These are phyloP conservation scores for Baorangia bicolor DNA, from an alignment of 768 basidiomycete genomes.

Conservation along the genomic window DNA sequence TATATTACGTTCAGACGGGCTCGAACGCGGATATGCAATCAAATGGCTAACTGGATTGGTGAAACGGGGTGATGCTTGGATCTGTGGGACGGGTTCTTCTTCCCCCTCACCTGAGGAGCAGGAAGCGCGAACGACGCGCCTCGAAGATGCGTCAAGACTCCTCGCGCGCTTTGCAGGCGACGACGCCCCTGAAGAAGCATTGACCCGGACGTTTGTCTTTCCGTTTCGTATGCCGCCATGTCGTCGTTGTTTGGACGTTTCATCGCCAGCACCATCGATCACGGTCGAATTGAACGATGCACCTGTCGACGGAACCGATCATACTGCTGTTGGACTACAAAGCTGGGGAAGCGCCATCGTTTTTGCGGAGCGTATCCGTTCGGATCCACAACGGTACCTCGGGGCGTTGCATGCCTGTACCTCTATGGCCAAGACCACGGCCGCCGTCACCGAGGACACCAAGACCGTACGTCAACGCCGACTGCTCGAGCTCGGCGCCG, in stretches of 20 bases:
- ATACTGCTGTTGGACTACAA: constrained; percentile 80
- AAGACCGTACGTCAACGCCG: constrained; percentile 27
- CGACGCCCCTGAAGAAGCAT: constrained; percentile 39
- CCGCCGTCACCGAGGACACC: background rate
- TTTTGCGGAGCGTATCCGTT: constrained; percentile 62
- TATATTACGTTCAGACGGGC: constrained; percentile 55
- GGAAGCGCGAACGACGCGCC: constrained; percentile 39
- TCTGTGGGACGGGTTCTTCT: constrained; percentile 13
- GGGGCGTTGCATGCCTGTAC: constrained; percentile 22
- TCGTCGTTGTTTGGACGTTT: background rate
- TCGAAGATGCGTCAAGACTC: constrained; percentile 60
- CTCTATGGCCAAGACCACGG: background rate
- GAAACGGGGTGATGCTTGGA: constrained; percentile 57
- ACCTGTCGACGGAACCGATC: constrained; percentile 58
- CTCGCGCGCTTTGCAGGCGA: constrained; percentile 50
- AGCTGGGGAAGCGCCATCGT: constrained; percentile 82
- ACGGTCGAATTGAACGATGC: constrained; percentile 68
- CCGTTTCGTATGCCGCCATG: constrained; percentile 21
- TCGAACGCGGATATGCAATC: constrained; percentile 68
- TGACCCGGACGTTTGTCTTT: constrained; percentile 59
- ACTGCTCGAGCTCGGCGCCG: constrained; percentile 81
- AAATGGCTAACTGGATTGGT: constrained; percentile 76
- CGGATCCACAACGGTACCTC: constrained; percentile 41
- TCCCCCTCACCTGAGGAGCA: constrained; percentile 35
- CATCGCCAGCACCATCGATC: constrained; percentile 21